These are phyloP conservation scores for Beauveria caledonica DNA, from an alignment of 2,329 filamentous ascomycete species.

Conservation along the genomic window DNA sequence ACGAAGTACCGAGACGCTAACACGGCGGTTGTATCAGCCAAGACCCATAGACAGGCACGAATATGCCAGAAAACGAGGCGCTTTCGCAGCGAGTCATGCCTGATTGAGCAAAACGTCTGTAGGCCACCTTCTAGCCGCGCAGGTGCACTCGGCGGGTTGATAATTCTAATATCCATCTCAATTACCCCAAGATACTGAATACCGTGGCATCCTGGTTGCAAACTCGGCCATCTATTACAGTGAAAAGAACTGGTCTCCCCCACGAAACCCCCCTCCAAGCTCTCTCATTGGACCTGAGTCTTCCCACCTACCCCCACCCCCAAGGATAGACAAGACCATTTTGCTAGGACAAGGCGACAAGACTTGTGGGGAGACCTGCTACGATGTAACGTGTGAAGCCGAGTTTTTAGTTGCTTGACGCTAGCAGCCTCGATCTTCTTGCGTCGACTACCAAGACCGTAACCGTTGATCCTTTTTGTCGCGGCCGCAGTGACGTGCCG, in stretches of 20 bases:
- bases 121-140: not conserved
- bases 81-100: constrained; percentile 7
- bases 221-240: not conserved
- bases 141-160: not conserved
- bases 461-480: not conserved
- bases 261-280: not conserved
- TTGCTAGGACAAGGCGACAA: not conserved
- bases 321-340: not conserved
- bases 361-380: constrained; percentile 2
- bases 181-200: not conserved
- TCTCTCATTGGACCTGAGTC: not conserved
- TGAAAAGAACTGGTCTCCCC: not conserved
- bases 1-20: not conserved
- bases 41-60: constrained; percentile 1
- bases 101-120: not conserved
- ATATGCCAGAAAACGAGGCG: constrained; percentile 2
- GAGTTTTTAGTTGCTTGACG: not conserved
- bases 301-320: not conserved
- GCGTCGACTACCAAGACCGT: not conserved
- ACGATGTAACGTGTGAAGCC: constrained; percentile 13
- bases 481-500: not conserved
- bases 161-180: not conserved
- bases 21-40: not conserved
- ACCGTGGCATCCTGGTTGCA: not conserved
- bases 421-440: not conserved